Conservation (phyloP, 441 rosid species). For the Pelargonium citronellum region DNA sequence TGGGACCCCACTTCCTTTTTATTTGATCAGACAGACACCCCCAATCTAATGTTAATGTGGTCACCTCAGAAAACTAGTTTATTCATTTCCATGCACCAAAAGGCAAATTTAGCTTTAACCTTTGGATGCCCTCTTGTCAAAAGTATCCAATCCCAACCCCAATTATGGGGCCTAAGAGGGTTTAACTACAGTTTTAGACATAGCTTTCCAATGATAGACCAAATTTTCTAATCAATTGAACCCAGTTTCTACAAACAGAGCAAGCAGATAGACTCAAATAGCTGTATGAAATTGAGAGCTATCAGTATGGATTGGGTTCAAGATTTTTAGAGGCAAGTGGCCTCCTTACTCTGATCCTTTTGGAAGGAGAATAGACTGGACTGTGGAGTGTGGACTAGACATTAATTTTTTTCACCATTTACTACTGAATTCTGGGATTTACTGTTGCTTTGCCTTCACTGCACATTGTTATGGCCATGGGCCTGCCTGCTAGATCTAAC, state of each 20-base stretch:
- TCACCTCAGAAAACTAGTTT: slow-evolving; percentile 14
- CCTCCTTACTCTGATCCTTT: too few species aligned
- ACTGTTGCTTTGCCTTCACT: slow-evolving; percentile 2
- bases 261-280: too few species aligned
- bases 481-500: background rate
- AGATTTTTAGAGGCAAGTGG: background rate
- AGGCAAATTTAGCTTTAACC: slow-evolving; percentile 9
- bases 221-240: too few species aligned
- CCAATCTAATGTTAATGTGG: slow-evolving; percentile 14
- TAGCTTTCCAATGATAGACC: background rate
- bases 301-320: background rate
- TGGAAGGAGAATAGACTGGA: too few species aligned
- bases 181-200: slow-evolving; percentile 2
- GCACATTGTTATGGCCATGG: background rate
- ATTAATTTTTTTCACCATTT: background rate
- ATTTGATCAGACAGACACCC: slow-evolving; percentile 24
- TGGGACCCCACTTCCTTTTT: slow-evolving; percentile 15
- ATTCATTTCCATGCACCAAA: background rate
- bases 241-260: too few species aligned
- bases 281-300: too few species aligned
- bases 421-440: background rate
- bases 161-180: slow-evolving; percentile 22
- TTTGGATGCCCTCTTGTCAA: slow-evolving; percentile 22
- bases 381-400: background rate
- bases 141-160: slow-evolving; percentile 12